These are phyloP conservation scores for Trichophyton verrucosum DNA, from an alignment of 2,329 filamentous ascomycete genomes.

Conservation along the genomic window DNA sequence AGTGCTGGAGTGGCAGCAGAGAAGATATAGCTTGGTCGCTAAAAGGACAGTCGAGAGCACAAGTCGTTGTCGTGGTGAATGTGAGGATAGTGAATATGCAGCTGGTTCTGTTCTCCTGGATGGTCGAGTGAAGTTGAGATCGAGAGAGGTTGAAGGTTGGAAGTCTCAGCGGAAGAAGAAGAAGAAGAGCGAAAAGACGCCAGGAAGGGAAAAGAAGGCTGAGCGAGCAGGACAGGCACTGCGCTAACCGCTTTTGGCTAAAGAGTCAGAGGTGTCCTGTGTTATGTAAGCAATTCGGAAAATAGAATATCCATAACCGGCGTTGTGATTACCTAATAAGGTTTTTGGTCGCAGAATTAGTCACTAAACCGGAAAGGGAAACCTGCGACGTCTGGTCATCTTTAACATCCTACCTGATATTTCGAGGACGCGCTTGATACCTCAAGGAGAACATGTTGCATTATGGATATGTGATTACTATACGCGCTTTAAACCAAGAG, in stretches of 20 bases:
- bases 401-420: no score
- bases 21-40: not conserved
- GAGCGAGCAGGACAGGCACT: not conserved
- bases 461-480: not conserved
- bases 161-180: not conserved
- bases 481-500: not conserved
- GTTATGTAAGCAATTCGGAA: not conserved
- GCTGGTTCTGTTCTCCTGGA: conserved; percentile 1
- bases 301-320: not conserved
- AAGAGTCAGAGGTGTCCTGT: not conserved
- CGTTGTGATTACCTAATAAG: not conserved
- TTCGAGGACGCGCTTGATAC: no score
- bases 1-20: not conserved
- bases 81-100: conserved; percentile 9
- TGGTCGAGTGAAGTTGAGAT: conserved; percentile 1
- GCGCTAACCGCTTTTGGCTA: not conserved
- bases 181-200: not conserved
- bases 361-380: no score
- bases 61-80: not conserved
- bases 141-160: not conserved
- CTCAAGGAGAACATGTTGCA: no score
- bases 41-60: not conserved
- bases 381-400: no score
- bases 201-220: not conserved
- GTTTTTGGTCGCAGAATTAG: no score